These are phyloP conservation scores for Teratosphaeria pseudoeucalypti DNA, from an alignment of 2,329 filamentous ascomycete species.

Conservation along the genomic window DNA sequence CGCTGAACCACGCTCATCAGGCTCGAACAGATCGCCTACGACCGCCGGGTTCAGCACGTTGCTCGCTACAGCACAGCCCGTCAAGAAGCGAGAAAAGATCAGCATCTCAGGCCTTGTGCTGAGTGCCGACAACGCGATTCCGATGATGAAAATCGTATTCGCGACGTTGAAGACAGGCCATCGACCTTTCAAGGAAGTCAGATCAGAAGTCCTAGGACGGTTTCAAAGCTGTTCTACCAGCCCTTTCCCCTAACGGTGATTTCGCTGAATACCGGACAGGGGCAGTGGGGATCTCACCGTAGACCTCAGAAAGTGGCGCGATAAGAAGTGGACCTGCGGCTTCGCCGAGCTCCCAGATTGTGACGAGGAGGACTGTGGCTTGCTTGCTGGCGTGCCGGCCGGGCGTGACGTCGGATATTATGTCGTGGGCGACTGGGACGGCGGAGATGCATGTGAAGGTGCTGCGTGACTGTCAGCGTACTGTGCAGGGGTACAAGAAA, in stretches of 20 bases:
- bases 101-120: conserved; percentile 30
- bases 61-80: conserved; percentile 34
- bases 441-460: conserved; percentile 24
- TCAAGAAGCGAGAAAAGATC: conserved; percentile 35
- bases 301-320: conserved; percentile 36
- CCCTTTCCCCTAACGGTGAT: too few species aligned
- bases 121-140: conserved; percentile 29
- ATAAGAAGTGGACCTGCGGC: conserved; percentile 36
- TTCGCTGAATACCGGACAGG: too few species aligned
- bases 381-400: conserved; percentile 9
- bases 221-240: too few species aligned
- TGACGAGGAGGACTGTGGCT: conserved; percentile 26
- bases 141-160: conserved; percentile 37
- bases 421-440: conserved; percentile 19
- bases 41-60: conserved; percentile 54
- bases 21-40: conserved; percentile 51
- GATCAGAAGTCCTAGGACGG: too few species aligned
- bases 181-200: conserved; percentile 8
- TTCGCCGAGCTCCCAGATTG: conserved; percentile 42
- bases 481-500: neutral
- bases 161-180: conserved; percentile 28
- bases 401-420: conserved; percentile 16
- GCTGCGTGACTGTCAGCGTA: conserved; percentile 6
- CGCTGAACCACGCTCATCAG: conserved; percentile 47
- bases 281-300: conserved; percentile 17